A percentile compares a stretch with the other conserved stretches of the same genome.
Evolutionary conservation across 495 filamentous ascomycete species (phyloP).

Genomic region (Aspergillus leporis): DNA sequence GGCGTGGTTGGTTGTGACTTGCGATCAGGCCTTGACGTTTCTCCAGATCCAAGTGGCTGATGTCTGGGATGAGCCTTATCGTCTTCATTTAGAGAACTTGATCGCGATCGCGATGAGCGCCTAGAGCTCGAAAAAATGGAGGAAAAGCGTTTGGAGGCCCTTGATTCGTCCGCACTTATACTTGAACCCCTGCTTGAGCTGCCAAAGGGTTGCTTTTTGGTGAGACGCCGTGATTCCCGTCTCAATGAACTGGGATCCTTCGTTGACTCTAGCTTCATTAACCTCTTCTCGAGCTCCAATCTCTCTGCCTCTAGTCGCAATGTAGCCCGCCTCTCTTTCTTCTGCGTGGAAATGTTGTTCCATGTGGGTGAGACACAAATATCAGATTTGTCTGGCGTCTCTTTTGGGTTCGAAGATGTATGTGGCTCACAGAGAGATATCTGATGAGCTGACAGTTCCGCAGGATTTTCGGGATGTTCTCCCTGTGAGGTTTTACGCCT

Average conservation of each 20-base stretch:
- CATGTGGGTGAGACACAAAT: conserved; percentile 23
- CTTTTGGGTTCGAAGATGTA: background rate
- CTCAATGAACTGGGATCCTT: conserved; percentile 22
- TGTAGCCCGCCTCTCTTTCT: conserved; percentile 40
- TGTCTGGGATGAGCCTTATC: conserved; percentile 15
- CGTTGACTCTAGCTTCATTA: conserved; percentile 29
- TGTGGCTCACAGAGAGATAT: background rate
- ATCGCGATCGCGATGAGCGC: conserved; percentile 33
- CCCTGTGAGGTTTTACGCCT: background rate
- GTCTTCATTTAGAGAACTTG: conserved; percentile 27
- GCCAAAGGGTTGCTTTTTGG: conserved; percentile 38
- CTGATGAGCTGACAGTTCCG: background rate
- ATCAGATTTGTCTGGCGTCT: conserved; percentile 3
- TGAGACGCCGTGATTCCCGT: conserved; percentile 33
- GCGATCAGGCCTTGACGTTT: conserved; percentile 5
- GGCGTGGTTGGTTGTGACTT: conserved; percentile 19
- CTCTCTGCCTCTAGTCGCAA: conserved; percentile 41
- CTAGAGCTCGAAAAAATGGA: conserved; percentile 36
- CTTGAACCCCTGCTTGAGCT: conserved; percentile 39
- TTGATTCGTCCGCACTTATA: conserved; percentile 27
- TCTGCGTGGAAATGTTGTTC: conserved; percentile 18
- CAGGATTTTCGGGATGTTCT: background rate
- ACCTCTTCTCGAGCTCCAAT: conserved; percentile 38
- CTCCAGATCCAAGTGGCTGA: conserved; percentile 2
- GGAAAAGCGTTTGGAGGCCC: conserved; percentile 31